These are phyloP conservation scores for California macrophylla DNA, from an alignment of 441 rosid genomes.

Conservation along the genomic window DNA sequence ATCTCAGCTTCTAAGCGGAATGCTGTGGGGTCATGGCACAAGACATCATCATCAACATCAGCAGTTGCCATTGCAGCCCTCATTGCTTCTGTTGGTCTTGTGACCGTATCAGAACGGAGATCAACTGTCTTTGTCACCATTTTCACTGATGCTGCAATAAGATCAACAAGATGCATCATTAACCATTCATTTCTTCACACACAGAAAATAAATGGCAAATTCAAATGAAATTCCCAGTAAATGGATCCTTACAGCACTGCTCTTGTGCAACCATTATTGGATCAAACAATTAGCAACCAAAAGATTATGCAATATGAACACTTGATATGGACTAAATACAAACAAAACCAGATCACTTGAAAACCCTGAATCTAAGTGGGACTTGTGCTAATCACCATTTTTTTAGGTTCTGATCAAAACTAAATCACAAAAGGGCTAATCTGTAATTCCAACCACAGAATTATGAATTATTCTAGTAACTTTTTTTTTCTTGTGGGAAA, in stretches of 20 bases:
- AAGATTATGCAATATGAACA: background rate
- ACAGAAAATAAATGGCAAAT: background rate
- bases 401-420: background rate
- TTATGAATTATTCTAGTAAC: background rate
- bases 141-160: constrained; percentile 21
- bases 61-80: constrained; percentile 80
- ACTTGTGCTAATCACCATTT: constrained; percentile 6
- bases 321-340: background rate
- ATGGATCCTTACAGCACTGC: constrained; percentile 13
- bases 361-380: background rate
- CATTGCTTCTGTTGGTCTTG: constrained; percentile 80
- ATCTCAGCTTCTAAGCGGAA: constrained; percentile 52
- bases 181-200: too few species aligned
- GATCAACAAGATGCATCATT: background rate
- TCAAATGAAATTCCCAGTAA: background rate
- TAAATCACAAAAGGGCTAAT: background rate
- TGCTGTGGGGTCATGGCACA: constrained; percentile 65
- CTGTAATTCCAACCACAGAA: background rate
- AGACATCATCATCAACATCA: constrained; percentile 86
- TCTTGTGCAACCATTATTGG: constrained; percentile 24
- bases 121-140: constrained; percentile 67
- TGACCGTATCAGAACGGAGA: constrained; percentile 89
- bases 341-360: background rate
- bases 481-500: too few species aligned
- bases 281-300: background rate